Conservation (phyloP, 345 rosid species). For the Murraya koenigii region DNA sequence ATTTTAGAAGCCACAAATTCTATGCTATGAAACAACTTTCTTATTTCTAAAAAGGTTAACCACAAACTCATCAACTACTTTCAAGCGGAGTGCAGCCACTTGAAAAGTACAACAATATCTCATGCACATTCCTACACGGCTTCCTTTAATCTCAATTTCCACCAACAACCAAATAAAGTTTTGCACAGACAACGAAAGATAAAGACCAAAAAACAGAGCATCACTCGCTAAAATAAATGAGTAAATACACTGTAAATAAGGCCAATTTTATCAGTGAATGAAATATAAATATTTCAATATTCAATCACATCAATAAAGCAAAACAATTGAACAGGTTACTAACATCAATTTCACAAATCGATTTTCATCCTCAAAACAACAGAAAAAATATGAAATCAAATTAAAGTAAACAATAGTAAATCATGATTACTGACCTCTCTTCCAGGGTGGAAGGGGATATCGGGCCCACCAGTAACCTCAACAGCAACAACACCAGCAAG, state of each 20-base stretch:
- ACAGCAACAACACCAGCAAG: slow-evolving; percentile 92
- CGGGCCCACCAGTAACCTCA: slow-evolving; percentile 98
- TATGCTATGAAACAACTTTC: background rate
- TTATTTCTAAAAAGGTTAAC: background rate
- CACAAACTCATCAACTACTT: no score
- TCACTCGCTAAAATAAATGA: background rate
- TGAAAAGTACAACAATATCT: no score
- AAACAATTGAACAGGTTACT: background rate
- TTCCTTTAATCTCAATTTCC: background rate
- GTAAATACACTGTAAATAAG: no score
- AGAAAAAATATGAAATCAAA: no score
- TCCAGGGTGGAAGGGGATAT: slow-evolving; percentile 90
- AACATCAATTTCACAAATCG: background rate
- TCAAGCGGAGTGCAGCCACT: no score
- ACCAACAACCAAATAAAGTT: background rate
- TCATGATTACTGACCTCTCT: slow-evolving; percentile 58
- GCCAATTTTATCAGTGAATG: no score
- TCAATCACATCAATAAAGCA: background rate
- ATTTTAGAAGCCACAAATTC: background rate
- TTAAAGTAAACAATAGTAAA: background rate
- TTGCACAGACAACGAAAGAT: background rate
- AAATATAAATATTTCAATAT: no score
- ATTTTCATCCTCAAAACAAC: no score
- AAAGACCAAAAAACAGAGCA: background rate
- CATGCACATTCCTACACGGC: background rate